Conservation (phyloP, 148 eudicot species). For the Pouteria glomerata region DNA sequence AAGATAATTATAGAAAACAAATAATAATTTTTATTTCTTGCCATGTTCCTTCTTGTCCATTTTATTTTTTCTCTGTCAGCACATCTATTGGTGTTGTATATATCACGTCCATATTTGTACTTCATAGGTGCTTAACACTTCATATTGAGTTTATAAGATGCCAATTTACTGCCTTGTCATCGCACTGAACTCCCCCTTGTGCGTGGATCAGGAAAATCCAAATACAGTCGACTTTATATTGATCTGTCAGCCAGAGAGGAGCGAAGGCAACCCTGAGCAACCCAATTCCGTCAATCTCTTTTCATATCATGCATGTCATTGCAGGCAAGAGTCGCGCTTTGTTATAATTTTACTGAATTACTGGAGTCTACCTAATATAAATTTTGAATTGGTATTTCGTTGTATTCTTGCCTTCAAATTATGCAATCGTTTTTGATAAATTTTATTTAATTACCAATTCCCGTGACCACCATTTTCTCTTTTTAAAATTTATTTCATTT, state of each 20-base stretch:
- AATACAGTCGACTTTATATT: constrained; percentile 72
- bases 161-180: not conserved
- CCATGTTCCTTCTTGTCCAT: not conserved
- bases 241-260: constrained; percentile 38
- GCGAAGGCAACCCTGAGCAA: constrained; percentile 25
- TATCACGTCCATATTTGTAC: not conserved
- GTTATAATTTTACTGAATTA: not conserved
- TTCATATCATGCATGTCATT: constrained; percentile 76
- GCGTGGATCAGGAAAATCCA: constrained; percentile 36
- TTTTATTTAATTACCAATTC: not conserved
- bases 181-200: constrained; percentile 9
- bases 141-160: not conserved
- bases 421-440: not conserved
- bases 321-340: constrained; percentile 50
- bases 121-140: not conserved
- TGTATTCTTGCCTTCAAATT: not conserved
- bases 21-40: not conserved
- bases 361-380: not conserved
- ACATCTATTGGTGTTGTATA: not conserved
- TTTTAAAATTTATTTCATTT: not conserved
- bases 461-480: not conserved
- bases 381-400: not conserved
- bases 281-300: constrained; percentile 35
- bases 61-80: not conserved
- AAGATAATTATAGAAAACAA: too few relatives aligned